Conservation (phyloP, 768 basidiomycete species). For the Inosperma sp. region DNA sequence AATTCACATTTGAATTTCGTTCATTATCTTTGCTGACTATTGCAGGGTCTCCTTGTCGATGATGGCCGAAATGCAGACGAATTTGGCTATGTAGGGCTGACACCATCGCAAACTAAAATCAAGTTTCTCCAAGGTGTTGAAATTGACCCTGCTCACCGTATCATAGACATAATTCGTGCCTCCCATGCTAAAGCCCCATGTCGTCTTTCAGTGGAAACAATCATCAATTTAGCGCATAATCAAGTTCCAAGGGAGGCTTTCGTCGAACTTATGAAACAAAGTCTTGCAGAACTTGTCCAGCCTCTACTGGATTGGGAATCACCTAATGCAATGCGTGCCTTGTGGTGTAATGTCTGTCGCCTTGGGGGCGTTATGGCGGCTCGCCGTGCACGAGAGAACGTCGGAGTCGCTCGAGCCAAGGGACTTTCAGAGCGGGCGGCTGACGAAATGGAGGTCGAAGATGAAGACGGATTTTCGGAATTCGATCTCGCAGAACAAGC, state of each 20-base stretch:
- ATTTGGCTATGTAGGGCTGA: constrained; percentile 25
- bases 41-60: constrained; percentile 38
- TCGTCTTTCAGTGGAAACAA: constrained; percentile 51
- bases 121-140: constrained; percentile 29
- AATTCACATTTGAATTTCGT: not conserved
- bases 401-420: constrained; percentile 40
- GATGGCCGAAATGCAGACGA: constrained; percentile 28
- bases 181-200: constrained; percentile 45
- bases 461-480: constrained; percentile 31
- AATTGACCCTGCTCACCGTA: constrained; percentile 40
- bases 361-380: constrained; percentile 40
- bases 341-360: constrained; percentile 40
- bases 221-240: constrained; percentile 60
- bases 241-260: constrained; percentile 46
- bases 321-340: constrained; percentile 33
- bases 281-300: constrained; percentile 32
- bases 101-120: constrained; percentile 46
- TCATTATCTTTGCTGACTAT: not conserved
- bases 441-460: constrained; percentile 33
- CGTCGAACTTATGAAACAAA: constrained; percentile 32
- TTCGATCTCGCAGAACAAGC: constrained; percentile 23
- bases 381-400: constrained; percentile 34
- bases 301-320: constrained; percentile 45
- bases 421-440: constrained; percentile 39
- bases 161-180: constrained; percentile 51